A percentile compares a stretch with the other conserved stretches of the same genome.
Conservation (phyloP, 2,329 filamentous ascomycete genomes). For the Exophiala lecanii-corni region DNA sequence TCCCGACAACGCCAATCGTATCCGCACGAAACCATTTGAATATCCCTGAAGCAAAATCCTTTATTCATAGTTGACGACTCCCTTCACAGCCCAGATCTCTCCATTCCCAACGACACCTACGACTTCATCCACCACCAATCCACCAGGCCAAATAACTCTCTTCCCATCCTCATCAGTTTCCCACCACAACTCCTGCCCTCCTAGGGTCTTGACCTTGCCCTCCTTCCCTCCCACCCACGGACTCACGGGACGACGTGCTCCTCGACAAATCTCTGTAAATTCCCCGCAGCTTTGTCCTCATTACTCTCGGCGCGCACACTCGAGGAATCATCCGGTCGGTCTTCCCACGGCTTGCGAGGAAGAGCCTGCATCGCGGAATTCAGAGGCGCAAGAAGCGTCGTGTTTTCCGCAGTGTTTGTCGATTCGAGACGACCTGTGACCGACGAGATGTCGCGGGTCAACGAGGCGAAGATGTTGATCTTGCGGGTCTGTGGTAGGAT, state of each 20-base stretch:
- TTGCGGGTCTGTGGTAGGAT: slow-evolving; percentile 73
- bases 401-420: slow-evolving; percentile 57
- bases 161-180: slow-evolving; percentile 61
- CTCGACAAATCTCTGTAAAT: slow-evolving; percentile 76
- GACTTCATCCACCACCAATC: slow-evolving; percentile 70
- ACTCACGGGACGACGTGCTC: slow-evolving; percentile 72
- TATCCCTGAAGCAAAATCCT: no score
- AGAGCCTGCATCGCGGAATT: slow-evolving; percentile 76
- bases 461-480: slow-evolving; percentile 79
- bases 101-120: slow-evolving; percentile 78
- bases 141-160: slow-evolving; percentile 62
- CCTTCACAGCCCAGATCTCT: slow-evolving; percentile 74
- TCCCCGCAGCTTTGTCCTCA: slow-evolving; percentile 68
- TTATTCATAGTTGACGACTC: slow-evolving; percentile 52
- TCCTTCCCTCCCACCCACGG: slow-evolving; percentile 67
- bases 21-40: no score
- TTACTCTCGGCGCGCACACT: slow-evolving; percentile 53
- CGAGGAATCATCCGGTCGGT: slow-evolving; percentile 21
- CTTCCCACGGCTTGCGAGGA: slow-evolving; percentile 81
- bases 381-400: slow-evolving; percentile 80
- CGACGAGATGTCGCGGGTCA: slow-evolving; percentile 70
- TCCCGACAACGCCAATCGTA: no score
- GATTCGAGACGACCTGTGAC: slow-evolving; percentile 62
- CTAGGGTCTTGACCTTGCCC: slow-evolving; percentile 62
- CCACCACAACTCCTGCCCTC: slow-evolving; percentile 77